Conservation (phyloP, 139 green algal species). For the Tetradesmus obliquus region DNA sequence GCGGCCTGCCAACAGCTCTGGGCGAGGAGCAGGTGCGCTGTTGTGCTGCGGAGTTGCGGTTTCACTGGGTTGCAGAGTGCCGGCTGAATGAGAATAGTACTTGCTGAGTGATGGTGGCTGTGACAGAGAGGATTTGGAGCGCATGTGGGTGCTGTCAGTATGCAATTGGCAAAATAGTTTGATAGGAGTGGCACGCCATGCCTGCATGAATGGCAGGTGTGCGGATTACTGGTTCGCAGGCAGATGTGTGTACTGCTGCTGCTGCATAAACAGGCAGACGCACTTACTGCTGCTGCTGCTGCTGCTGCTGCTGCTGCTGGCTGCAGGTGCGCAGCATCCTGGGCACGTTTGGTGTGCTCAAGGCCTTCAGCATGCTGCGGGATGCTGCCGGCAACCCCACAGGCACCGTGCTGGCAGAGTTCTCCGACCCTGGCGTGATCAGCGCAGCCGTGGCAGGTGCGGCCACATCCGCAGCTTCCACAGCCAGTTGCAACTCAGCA, state of each 20-base stretch:
- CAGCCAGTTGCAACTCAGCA: not conserved
- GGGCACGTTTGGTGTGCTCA: constrained; percentile 61
- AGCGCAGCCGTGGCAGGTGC: constrained; percentile 21
- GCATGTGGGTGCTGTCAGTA: not conserved
- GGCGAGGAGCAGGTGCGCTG: constrained; percentile 60
- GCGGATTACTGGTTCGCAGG: no score
- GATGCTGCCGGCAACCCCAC: constrained; percentile 34
- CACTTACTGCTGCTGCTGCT: not conserved
- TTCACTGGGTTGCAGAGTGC: not conserved
- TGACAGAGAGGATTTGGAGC: not conserved
- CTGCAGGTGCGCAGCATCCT: constrained; percentile 45
- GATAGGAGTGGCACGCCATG: no score
- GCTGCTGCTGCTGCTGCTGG: not conserved
- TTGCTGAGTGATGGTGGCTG: not conserved
- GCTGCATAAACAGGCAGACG: not conserved
- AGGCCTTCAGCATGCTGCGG: constrained; percentile 60
- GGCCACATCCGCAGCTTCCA: not conserved
- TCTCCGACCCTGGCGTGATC: constrained; percentile 14
- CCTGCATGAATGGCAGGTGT: no score
- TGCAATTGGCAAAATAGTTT: not conserved
- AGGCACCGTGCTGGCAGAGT: constrained; percentile 34
- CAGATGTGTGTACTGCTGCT: not conserved
- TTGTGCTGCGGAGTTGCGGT: not conserved
- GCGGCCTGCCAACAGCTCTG: constrained; percentile 56
- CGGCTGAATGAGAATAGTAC: not conserved